A percentile compares a stretch with the other conserved stretches of the same genome.
These are phyloP conservation scores for Phalaenopsis equestris DNA, from an alignment of 106 monocot species.

Conservation along the genomic window DNA sequence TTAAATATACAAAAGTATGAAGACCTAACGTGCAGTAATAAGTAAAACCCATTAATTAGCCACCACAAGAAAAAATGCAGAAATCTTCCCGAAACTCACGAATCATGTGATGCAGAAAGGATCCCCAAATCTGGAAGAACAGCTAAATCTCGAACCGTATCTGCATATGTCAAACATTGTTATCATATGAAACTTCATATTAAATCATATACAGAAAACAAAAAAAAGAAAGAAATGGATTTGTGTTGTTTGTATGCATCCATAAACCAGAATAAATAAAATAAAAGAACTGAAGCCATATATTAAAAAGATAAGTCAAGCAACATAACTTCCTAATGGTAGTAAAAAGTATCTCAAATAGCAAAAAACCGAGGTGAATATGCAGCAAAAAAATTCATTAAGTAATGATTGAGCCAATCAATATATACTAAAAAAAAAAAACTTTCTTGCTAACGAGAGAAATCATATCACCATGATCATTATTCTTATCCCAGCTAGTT, in stretches of 20 bases:
- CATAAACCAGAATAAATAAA: not conserved
- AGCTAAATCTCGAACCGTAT: conserved; percentile 86
- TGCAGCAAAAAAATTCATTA: not conserved
- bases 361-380: not conserved
- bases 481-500: not conserved
- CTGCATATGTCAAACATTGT: conserved; percentile 19
- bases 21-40: not conserved
- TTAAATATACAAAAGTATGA: not conserved
- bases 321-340: not conserved
- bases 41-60: not conserved
- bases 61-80: not conserved
- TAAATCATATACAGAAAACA: not conserved
- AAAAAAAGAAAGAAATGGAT: not conserved
- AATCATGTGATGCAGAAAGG: conserved; percentile 96
- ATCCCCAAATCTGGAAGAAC: conserved; percentile 82
- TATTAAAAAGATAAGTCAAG: not conserved
- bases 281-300: not conserved
- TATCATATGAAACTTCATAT: not conserved
- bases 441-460: not conserved
- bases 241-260: not conserved
- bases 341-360: not conserved
- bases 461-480: not conserved
- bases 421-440: not conserved
- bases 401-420: not conserved
- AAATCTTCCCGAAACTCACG: conserved; percentile 29